Conservation (phyloP, 2,329 filamentous ascomycete species). For the Zasmidium citrigriseum region DNA sequence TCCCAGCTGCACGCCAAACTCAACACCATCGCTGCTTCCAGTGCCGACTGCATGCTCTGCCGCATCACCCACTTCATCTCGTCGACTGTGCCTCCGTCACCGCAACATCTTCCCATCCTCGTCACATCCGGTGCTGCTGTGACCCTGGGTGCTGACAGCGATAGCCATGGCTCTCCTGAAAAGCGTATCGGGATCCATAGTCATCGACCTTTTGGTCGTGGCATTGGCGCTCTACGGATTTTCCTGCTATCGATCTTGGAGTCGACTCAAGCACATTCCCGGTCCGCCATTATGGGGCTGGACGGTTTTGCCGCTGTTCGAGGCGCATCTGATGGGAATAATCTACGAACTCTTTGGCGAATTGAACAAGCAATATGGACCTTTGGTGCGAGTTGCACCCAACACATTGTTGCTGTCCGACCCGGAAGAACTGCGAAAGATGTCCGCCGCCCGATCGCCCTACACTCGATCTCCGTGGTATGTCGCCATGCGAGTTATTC, state of each 20-base stretch:
- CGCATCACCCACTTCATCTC: neutral
- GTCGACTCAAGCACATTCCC: conserved; percentile 9
- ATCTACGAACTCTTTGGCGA: conserved; percentile 2
- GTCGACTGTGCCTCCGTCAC: neutral
- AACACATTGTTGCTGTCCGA: conserved; percentile 7
- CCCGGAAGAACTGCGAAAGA: conserved; percentile 5
- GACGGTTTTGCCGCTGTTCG: conserved; percentile 5
- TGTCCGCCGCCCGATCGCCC: conserved; percentile 8
- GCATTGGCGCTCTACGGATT: neutral
- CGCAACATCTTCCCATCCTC: neutral
- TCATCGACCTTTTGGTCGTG: neutral
- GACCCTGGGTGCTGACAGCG: neutral
- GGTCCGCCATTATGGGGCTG: conserved; percentile 5
- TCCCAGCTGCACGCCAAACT: neutral
- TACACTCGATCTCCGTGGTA: conserved; percentile 1
- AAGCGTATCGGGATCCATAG: neutral
- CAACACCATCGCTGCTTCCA: neutral
- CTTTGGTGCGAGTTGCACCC: conserved; percentile 8
- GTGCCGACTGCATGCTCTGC: neutral
- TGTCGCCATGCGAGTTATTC: conserved; percentile 10
- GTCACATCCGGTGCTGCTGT: neutral
- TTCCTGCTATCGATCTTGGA: neutral
- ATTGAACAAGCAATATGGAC: conserved; percentile 8
- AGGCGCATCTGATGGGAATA: conserved; percentile 2
- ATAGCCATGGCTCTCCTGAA: neutral